These are phyloP conservation scores for Cercospora nicotianae DNA, from an alignment of 2,329 filamentous ascomycete species.

Conservation along the genomic window DNA sequence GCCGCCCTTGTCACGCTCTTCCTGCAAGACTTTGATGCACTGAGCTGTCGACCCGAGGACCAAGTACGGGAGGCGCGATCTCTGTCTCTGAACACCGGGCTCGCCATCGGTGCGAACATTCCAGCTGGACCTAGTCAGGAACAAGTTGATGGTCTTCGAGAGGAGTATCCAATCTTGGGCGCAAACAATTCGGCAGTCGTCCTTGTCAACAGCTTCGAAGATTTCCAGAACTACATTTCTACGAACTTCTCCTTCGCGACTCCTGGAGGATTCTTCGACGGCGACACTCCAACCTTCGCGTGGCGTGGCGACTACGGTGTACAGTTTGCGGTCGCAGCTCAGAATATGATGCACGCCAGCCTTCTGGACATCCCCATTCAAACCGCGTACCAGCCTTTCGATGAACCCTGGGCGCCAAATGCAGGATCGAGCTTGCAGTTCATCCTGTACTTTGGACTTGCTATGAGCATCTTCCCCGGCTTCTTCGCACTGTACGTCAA, in stretches of 20 bases:
- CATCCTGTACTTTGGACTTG: constrained; percentile 77
- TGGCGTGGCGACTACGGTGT: constrained; percentile 68
- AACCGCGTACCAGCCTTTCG: constrained; percentile 73
- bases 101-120: constrained; percentile 31
- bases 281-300: constrained; percentile 64
- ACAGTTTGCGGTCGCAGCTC: constrained; percentile 67
- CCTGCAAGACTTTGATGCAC: constrained; percentile 57
- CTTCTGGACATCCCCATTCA: constrained; percentile 68
- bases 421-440: constrained; percentile 75
- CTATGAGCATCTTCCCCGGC: constrained; percentile 74
- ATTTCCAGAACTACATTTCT: constrained; percentile 67
- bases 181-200: constrained; percentile 43
- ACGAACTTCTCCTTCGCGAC: constrained; percentile 66
- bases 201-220: constrained; percentile 60
- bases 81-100: constrained; percentile 26
- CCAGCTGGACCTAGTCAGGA: constrained; percentile 43
- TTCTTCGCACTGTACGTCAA: constrained; percentile 90
- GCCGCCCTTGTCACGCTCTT: constrained; percentile 78
- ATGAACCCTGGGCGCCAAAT: constrained; percentile 67
- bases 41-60: constrained; percentile 48
- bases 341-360: constrained; percentile 87
- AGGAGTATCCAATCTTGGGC: constrained; percentile 29
- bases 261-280: constrained; percentile 78
- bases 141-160: constrained; percentile 34
- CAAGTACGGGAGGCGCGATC: constrained; percentile 28